A percentile compares a stretch with the other conserved stretches of the same genome.
phyloP scores from a whole-genome alignment of 306 rosid genomes.

The Malus sylvestris region DNA sequence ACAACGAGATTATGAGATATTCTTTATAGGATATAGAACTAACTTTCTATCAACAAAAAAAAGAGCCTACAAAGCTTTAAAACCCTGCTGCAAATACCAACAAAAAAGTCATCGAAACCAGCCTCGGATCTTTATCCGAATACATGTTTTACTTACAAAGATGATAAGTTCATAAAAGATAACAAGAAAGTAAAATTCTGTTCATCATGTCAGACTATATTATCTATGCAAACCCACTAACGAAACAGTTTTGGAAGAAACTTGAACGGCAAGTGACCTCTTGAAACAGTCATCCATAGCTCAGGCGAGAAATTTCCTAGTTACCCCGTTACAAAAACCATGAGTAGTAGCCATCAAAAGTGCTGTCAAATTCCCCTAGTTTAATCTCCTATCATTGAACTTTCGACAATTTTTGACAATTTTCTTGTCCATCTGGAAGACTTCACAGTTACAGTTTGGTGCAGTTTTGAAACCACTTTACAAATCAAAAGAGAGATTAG shows the following conservation, averaged over 20 bases:
- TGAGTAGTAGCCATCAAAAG: neutral
- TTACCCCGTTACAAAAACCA: neutral
- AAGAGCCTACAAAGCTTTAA: neutral
- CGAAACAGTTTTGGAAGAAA: neutral
- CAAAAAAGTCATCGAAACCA: neutral
- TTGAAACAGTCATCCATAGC: slow-evolving; percentile 5
- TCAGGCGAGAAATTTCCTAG: neutral
- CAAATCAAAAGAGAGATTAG: slow-evolving; percentile 12
- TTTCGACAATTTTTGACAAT: neutral
- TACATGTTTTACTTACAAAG: neutral
- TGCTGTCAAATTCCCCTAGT: neutral
- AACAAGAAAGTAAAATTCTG: neutral
- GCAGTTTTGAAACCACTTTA: neutral
- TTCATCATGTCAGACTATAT: neutral
- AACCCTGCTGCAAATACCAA: neutral
- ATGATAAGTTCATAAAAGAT: neutral
- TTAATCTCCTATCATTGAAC: neutral
- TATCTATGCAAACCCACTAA: neutral
- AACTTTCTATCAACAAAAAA: neutral
- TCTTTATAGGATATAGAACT: neutral
- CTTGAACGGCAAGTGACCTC: neutral
- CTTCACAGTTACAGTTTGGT: neutral
- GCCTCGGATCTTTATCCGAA: neutral
- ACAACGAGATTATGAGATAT: neutral
- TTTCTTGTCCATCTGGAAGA: neutral